Evolutionary conservation across 768 basidiomycete species (phyloP).

Genomic region (Pleurotus cornucopiae): DNA sequence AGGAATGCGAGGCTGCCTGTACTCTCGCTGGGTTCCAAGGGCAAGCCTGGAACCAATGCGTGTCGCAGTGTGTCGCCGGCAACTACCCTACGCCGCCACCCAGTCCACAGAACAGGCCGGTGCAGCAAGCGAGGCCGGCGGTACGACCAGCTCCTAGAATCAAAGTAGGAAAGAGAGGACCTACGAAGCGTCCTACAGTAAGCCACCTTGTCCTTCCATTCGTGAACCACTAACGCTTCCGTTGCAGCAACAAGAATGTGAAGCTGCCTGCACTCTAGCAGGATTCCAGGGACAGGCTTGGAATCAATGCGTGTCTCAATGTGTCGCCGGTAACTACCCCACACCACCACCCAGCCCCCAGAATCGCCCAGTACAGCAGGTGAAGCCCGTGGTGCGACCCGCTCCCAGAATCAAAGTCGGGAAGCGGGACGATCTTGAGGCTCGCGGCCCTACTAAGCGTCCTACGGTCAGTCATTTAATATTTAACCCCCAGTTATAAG

Average conservation of each 20-base stretch:
- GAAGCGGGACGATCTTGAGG: background rate
- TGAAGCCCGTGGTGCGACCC: background rate
- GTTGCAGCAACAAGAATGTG: background rate
- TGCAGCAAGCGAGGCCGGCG: background rate
- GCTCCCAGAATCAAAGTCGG: background rate
- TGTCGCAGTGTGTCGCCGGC: background rate
- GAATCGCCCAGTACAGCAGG: background rate
- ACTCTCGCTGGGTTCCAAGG: background rate
- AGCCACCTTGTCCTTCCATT: too few relatives aligned
- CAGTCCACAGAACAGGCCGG: background rate
- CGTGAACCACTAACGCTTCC: background rate
- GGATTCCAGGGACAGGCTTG: background rate
- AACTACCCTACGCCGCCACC: background rate
- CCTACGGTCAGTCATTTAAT: background rate
- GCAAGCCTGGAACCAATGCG: background rate
- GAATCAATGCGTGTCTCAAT: background rate
- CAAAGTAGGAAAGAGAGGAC: background rate
- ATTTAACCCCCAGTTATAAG: too few relatives aligned
- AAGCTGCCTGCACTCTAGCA: background rate
- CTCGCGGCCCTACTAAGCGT: background rate
- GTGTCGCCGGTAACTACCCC: slow-evolving; percentile 1
- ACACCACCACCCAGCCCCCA: background rate
- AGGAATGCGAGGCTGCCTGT: background rate
- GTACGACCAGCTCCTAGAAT: background rate
- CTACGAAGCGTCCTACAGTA: too few relatives aligned